These are phyloP conservation scores for Inga oerstediana DNA, from an alignment of 306 rosid genomes.

Conservation along the genomic window DNA sequence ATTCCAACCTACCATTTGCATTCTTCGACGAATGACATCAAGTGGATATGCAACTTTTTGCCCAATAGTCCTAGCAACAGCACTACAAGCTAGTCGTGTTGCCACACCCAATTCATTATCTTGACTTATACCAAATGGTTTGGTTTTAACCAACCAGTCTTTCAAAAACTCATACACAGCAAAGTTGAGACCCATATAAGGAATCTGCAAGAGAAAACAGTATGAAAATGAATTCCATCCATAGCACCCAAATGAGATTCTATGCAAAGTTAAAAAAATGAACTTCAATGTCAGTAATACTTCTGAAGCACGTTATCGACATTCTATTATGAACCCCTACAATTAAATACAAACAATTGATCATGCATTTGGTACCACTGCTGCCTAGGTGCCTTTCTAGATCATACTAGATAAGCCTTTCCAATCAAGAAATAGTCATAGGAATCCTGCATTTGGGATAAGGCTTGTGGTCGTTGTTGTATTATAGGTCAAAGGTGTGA, in stretches of 20 bases:
- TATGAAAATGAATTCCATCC: too few relatives aligned
- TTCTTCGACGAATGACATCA: conserved; percentile 96
- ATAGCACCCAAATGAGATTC: too few relatives aligned
- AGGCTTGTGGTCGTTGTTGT: too few relatives aligned
- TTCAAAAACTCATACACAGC: conserved; percentile 95
- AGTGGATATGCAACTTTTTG: conserved; percentile 99
- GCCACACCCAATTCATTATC: conserved; percentile 83
- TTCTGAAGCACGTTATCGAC: not conserved
- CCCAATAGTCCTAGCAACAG: conserved; percentile 97
- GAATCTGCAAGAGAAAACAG: conserved; percentile 60
- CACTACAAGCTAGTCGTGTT: conserved; percentile 94
- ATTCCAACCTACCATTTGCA: conserved; percentile 99
- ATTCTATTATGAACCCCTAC: not conserved
- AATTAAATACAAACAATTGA: not conserved
- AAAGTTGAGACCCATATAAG: conserved; percentile 98
- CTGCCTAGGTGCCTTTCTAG: not conserved
- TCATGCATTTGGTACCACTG: not conserved
- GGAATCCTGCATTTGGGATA: not conserved
- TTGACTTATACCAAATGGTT: conserved; percentile 70
- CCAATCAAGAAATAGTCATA: not conserved
- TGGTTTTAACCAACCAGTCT: conserved; percentile 78
- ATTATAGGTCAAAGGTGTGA: not conserved
- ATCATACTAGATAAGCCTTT: not conserved
- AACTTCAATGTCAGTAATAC: too few relatives aligned
- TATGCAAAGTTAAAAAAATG: too few relatives aligned